phyloP scores from a whole-genome alignment of 306 rosid species.

The Citrullus colocynthis region DNA sequence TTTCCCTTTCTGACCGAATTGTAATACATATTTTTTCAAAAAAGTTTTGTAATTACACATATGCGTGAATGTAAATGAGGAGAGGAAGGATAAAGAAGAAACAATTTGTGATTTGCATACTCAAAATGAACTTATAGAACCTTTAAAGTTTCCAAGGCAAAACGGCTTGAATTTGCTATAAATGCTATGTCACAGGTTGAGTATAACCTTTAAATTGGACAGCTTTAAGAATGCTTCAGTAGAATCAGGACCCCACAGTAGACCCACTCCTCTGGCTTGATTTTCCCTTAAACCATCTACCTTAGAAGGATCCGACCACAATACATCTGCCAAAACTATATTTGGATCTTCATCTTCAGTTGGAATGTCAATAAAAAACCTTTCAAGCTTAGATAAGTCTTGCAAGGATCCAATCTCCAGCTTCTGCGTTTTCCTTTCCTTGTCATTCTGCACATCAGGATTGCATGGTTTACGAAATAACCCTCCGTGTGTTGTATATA shows the following conservation, averaged over 20 bases:
- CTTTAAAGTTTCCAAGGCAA: background rate
- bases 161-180: background rate
- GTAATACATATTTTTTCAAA: background rate
- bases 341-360: slow-evolving; percentile 41
- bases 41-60: background rate
- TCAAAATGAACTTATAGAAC: background rate
- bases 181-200: background rate
- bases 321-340: slow-evolving; percentile 53
- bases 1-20: background rate
- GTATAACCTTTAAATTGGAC: slow-evolving; percentile 62
- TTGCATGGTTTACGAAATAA: slow-evolving; percentile 48
- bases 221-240: slow-evolving; percentile 64
- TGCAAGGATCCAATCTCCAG: slow-evolving; percentile 64
- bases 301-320: slow-evolving; percentile 81
- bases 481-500: slow-evolving; percentile 83
- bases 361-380: slow-evolving; percentile 52
- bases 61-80: background rate
- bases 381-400: slow-evolving; percentile 49
- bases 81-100: background rate
- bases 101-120: background rate
- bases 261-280: slow-evolving; percentile 42
- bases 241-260: slow-evolving; percentile 89
- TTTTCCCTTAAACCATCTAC: slow-evolving; percentile 57
- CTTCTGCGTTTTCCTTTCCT: slow-evolving; percentile 37
- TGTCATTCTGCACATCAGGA: slow-evolving; percentile 26